These are phyloP conservation scores for Saturnispora ahearnii DNA, from an alignment of 805 yeast genomes.

Conservation along the genomic window DNA sequence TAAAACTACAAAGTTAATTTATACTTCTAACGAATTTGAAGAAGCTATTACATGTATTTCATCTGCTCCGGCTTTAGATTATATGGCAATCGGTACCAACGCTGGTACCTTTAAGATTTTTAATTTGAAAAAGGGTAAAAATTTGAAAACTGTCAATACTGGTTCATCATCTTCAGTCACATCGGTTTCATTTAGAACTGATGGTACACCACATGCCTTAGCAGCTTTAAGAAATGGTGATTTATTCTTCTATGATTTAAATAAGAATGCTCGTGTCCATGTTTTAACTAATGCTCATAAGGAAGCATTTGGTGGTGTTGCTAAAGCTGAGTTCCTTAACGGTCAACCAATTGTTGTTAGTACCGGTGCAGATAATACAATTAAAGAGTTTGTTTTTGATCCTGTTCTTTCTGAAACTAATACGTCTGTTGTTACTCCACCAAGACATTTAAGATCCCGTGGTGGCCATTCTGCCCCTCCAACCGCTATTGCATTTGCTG, in stretches of 20 bases:
- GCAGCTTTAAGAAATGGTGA: slow-evolving; percentile 77
- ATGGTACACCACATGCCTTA: slow-evolving; percentile 76
- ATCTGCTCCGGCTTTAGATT: slow-evolving; percentile 79
- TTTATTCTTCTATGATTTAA: slow-evolving; percentile 74
- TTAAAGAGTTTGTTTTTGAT: slow-evolving; percentile 89
- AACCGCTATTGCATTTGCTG: slow-evolving; percentile 61
- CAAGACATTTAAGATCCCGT: slow-evolving; percentile 82
- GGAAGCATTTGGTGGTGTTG: slow-evolving; percentile 68
- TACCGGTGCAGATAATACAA: slow-evolving; percentile 81
- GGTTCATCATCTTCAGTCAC: slow-evolving; percentile 36
- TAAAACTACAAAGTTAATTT: slow-evolving; percentile 66
- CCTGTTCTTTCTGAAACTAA: slow-evolving; percentile 68
- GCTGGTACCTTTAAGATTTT: slow-evolving; percentile 58
- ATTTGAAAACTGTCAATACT: slow-evolving; percentile 42
- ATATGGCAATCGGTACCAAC: slow-evolving; percentile 67
- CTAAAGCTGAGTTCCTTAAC: slow-evolving; percentile 63
- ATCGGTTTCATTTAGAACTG: slow-evolving; percentile 82
- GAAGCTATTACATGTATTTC: slow-evolving; percentile 62
- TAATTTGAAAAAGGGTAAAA: slow-evolving; percentile 57
- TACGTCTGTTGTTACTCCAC: slow-evolving; percentile 67
- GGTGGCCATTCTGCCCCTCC: slow-evolving; percentile 98
- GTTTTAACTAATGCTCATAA: slow-evolving; percentile 63
- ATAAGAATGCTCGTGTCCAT: slow-evolving; percentile 65
- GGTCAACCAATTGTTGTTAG: slow-evolving; percentile 91
- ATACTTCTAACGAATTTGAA: slow-evolving; percentile 37